Percentiles rank a stretch among this genome's conserved stretches.
phyloP scores from a whole-genome alignment of 805 yeast genomes.

The Nakazawaea holstii region DNA sequence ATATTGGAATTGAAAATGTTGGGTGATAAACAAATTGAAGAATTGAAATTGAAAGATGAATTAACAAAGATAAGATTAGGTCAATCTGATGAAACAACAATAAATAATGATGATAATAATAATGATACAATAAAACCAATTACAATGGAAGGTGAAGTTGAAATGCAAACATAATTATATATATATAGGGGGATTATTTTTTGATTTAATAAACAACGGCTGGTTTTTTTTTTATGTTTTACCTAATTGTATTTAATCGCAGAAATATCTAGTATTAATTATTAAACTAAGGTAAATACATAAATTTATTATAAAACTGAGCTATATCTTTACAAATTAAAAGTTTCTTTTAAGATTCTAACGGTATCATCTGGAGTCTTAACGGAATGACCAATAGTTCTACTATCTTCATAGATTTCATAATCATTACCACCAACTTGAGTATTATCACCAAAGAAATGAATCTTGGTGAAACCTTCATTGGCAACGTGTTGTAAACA shows the following conservation, averaged over 20 bases:
- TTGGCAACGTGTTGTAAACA: slow-evolving; percentile 86
- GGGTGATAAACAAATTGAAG: slow-evolving; percentile 7
- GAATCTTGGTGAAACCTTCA: slow-evolving; percentile 83
- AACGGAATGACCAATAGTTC: slow-evolving; percentile 97
- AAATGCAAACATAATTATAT: neutral
- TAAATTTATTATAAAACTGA: neutral
- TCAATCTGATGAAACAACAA: neutral
- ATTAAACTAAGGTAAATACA: no score
- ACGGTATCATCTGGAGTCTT: slow-evolving; percentile 85
- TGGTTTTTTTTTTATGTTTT: no score
- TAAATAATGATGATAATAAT: neutral
- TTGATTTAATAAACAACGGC: neutral
- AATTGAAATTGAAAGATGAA: slow-evolving; percentile 8
- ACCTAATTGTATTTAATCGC: no score
- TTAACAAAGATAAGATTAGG: slow-evolving; percentile 3
- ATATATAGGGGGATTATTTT: neutral
- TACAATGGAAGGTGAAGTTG: slow-evolving; percentile 1
- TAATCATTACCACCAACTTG: slow-evolving; percentile 98
- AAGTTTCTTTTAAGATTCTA: slow-evolving; percentile 76
- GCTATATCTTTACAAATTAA: slow-evolving; percentile 36
- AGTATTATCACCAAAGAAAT: slow-evolving; percentile 98
- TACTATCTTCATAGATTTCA: slow-evolving; percentile 86
- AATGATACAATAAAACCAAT: neutral
- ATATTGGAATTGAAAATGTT: slow-evolving; percentile 33
- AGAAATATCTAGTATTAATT: no score